Percentiles rank a stretch among this genome's conserved stretches.
Evolutionary conservation across 2,329 filamentous ascomycete species (phyloP).

Genomic region (Chaetomium strumarium): DNA sequence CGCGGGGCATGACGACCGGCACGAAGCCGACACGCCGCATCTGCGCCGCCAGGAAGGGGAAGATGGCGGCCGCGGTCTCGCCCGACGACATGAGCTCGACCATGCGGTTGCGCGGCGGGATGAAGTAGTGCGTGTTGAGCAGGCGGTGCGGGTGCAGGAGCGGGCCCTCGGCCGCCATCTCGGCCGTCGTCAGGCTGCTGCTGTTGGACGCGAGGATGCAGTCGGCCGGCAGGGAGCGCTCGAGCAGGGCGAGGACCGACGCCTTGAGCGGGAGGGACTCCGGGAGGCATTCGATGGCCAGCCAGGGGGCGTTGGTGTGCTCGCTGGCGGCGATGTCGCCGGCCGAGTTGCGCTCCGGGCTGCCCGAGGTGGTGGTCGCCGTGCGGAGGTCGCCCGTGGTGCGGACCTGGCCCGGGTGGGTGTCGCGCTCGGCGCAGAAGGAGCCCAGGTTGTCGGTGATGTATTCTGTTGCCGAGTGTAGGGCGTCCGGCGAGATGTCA

Average conservation of each 20-base stretch:
- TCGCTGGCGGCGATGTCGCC: conserved; percentile 13
- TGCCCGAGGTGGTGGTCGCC: conserved; percentile 19
- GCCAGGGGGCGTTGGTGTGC: conserved; percentile 24
- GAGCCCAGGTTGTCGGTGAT: conserved; percentile 30
- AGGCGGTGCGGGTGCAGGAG: conserved; percentile 26
- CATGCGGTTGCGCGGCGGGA: conserved; percentile 29
- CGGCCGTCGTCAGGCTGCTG: conserved; percentile 27
- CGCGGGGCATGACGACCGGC: conserved; percentile 25
- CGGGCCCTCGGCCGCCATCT: conserved; percentile 21
- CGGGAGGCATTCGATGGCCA: conserved; percentile 31
- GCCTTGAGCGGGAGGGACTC: conserved; percentile 30
- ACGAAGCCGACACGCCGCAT: conserved; percentile 27
- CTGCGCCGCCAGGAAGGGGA: conserved; percentile 27
- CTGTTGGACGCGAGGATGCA: conserved; percentile 31
- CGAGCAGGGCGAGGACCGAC: conserved; percentile 26
- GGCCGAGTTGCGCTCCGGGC: conserved; percentile 1
- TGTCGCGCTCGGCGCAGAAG: conserved; percentile 28
- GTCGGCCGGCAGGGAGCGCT: conserved; percentile 25
- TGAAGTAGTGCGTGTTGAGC: conserved; percentile 33
- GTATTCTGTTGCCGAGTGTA: conserved; percentile 28
- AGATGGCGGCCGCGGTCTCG: conserved; percentile 25
- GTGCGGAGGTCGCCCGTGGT: conserved; percentile 23
- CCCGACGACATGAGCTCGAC: conserved; percentile 34
- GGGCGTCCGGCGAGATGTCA: conserved; percentile 24
- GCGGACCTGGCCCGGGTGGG: conserved; percentile 26